Evolutionary conservation across 2,329 filamentous ascomycete species (phyloP).

Genomic region (Emmonsia crescens): DNA sequence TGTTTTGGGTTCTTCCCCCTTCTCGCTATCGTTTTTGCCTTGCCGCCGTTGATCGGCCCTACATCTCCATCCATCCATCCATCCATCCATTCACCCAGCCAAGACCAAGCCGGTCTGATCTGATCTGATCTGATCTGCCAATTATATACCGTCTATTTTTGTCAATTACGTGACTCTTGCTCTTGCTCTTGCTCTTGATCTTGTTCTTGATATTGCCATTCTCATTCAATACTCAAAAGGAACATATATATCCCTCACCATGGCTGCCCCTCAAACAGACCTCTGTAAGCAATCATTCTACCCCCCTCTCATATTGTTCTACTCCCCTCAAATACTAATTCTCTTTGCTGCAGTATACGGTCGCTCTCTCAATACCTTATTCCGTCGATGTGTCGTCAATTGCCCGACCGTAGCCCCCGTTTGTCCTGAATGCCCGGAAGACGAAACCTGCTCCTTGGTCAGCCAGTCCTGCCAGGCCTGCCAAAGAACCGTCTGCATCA

Average conservation of each 20-base stretch:
- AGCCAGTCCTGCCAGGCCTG: conserved; percentile 51
- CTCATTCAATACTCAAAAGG: no score
- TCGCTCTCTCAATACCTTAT: conserved; percentile 31
- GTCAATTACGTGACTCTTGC: background rate
- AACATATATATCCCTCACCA: background rate
- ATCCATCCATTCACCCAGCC: conserved; percentile 8
- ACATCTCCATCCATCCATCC: conserved; percentile 11
- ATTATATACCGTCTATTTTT: background rate
- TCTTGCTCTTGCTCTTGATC: background rate
- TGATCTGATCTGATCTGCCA: conserved; percentile 1
- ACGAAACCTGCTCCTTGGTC: conserved; percentile 49
- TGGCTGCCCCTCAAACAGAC: background rate
- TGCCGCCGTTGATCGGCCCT: conserved; percentile 5
- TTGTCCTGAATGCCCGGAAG: conserved; percentile 49
- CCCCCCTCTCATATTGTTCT: background rate
- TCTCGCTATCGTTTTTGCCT: conserved; percentile 2
- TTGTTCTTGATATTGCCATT: background rate
- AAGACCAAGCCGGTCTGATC: no score
- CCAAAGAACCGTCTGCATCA: conserved; percentile 46
- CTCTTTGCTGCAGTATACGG: conserved; percentile 10
- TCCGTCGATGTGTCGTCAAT: conserved; percentile 47
- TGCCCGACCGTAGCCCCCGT: conserved; percentile 44
- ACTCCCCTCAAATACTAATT: background rate
- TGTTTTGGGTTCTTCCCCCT: conserved; percentile 1
- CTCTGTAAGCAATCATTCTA: background rate